Evolutionary conservation across 768 basidiomycete species (phyloP).

Genomic region (Phylloporus rhodoxanthus): DNA sequence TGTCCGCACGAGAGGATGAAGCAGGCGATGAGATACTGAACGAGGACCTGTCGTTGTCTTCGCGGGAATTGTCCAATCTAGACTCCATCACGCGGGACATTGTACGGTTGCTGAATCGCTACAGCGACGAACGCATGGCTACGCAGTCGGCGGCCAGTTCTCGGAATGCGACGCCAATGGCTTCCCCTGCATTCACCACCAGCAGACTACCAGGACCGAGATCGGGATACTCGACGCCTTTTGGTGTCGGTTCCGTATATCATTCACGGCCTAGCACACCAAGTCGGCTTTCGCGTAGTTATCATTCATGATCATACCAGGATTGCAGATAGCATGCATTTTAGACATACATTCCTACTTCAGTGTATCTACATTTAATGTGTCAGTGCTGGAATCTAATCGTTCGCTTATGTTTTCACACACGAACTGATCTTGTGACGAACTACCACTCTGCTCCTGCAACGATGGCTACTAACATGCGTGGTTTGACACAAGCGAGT

Average conservation of each 20-base stretch:
- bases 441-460: neutral
- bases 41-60: constrained; percentile 50
- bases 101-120: constrained; percentile 66
- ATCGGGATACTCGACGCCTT: constrained; percentile 61
- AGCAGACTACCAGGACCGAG: constrained; percentile 37
- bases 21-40: constrained; percentile 44
- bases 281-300: constrained; percentile 44
- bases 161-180: constrained; percentile 60
- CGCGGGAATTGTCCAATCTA: constrained; percentile 68
- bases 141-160: constrained; percentile 57
- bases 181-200: constrained; percentile 41
- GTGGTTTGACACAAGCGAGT: constrained; percentile 85
- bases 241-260: constrained; percentile 37
- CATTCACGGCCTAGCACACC: constrained; percentile 62
- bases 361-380: constrained; percentile 19
- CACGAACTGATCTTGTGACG: neutral
- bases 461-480: constrained; percentile 83
- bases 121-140: constrained; percentile 58
- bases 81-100: constrained; percentile 69
- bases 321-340: constrained; percentile 4
- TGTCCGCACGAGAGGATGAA: constrained; percentile 45
- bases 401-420: neutral
- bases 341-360: constrained; percentile 12
- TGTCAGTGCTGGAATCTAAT: constrained; percentile 4
- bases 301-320: constrained; percentile 23